Evolutionary conservation across 2,329 filamentous ascomycete genomes (phyloP), one percentile per base, ranked within the genome.

Genomic region (Hypoxylon sp.): DNA sequence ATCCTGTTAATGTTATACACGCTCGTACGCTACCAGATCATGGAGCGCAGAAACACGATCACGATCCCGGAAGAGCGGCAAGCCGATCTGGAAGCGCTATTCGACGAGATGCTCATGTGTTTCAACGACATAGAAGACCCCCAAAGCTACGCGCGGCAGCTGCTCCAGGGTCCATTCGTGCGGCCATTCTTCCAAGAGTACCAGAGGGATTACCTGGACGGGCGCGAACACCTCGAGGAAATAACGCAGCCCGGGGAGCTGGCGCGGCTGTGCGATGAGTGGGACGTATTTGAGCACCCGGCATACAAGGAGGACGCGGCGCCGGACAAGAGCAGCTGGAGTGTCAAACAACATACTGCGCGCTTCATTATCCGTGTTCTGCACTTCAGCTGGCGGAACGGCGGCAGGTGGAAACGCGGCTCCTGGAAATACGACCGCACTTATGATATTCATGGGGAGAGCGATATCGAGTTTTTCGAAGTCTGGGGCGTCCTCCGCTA

Each of bases 151-250:
- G 60, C 60, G 21, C 62, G 53, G n/a, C 42, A 49, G 7, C 47
- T 70, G 1, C 55, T 70, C 11, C 62, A 66, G 38, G 59, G 69
- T 41, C 52, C 62, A 15, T 64, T 59, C 31, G 54, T 72, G 15
- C 50, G 55, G 27, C 70, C 70, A 5, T 72, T 68, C 62, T 71
- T 70, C 38, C 52, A 58, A 3, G 70, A 72, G 52, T 72, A 69
- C 43, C 62, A 61, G 11, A 62, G 53, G 9, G 66, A 69, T 49
- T 71, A 69, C 60, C 67, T 72, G 15, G 66, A 67, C n/a, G n/a
- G 62, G 11, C 63, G 53, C 10, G 66, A 69, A 49, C 71, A 69
- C 60, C 67, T 72, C 17, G 66, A 67, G 58, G 35, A 18, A 6
- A n/a, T 53, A 15, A 46, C 47, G 4, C 61, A 56, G 13, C 10